phyloP scores from a whole-genome alignment of 495 filamentous ascomycete genomes.

The Bathelium albidoporum region DNA sequence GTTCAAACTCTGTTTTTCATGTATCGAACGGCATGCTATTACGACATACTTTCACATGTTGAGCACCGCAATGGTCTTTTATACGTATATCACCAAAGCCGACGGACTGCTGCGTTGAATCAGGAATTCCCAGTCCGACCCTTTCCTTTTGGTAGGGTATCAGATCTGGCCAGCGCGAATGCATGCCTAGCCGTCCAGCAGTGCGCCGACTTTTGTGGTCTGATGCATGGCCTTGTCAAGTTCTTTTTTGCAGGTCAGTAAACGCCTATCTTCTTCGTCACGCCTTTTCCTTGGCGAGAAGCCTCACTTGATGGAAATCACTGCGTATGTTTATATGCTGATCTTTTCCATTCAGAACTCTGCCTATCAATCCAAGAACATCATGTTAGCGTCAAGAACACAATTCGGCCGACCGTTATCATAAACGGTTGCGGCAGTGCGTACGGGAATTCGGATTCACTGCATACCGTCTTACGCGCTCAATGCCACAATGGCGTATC shows the following conservation, averaged over 20 bases:
- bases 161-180: not conserved
- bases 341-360: not conserved
- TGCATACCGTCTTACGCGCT: not conserved
- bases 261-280: not conserved
- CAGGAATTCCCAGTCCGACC: not conserved
- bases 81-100: not conserved
- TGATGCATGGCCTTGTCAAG: not conserved
- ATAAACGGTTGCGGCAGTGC: slow-evolving; percentile 13
- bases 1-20: not conserved
- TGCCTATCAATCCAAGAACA: not conserved
- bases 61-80: not conserved
- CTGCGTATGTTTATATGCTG: not conserved
- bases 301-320: too few species aligned
- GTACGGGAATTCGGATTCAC: not conserved
- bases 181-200: not conserved
- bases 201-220: not conserved
- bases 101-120: not conserved
- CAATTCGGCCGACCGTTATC: slow-evolving; percentile 15
- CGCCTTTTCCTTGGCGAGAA: too few species aligned
- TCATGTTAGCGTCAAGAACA: not conserved
- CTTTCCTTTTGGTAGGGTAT: not conserved
- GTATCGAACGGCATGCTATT: not conserved
- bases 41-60: not conserved
- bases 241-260: not conserved
- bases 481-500: not conserved